Evolutionary conservation across 192 early-diverging fungal genomes (phyloP).

Genomic region (Coemansia sp.): DNA sequence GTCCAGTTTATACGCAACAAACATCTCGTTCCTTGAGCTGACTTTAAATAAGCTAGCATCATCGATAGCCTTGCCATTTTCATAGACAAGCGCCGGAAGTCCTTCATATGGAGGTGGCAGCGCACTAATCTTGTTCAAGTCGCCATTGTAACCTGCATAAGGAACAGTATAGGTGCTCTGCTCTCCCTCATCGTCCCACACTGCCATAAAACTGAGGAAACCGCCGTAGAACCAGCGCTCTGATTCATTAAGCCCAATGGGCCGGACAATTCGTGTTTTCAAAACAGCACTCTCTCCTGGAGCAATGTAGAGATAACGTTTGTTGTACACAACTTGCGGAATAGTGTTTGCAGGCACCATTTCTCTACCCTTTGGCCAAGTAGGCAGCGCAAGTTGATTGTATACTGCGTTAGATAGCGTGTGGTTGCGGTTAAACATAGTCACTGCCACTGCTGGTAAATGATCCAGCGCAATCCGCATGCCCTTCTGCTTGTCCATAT

Average conservation of each 20-base stretch:
- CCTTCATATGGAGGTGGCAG: constrained; percentile 5
- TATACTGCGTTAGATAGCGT: neutral
- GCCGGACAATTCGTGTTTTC: constrained; percentile 17
- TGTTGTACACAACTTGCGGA: neutral
- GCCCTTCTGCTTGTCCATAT: constrained; percentile 21
- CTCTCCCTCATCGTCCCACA: constrained; percentile 10
- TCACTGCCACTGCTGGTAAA: constrained; percentile 27
- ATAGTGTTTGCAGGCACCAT: constrained; percentile 3
- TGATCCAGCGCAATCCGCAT: constrained; percentile 11
- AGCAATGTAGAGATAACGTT: constrained; percentile 3
- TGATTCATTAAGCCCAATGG: constrained; percentile 19
- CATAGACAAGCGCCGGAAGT: constrained; percentile 18
- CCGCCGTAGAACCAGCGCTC: constrained; percentile 57
- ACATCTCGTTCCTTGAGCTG: neutral
- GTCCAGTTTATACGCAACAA: constrained; percentile 16
- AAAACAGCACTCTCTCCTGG: constrained; percentile 17
- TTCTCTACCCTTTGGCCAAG: constrained; percentile 10
- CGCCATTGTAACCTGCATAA: constrained; percentile 45
- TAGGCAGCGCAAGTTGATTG: constrained; percentile 3
- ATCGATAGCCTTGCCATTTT: neutral
- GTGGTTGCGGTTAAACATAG: constrained; percentile 28
- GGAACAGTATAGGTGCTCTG: constrained; percentile 24
- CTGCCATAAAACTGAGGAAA: constrained; percentile 27
- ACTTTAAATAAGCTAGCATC: constrained; percentile 1
- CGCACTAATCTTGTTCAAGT: constrained; percentile 23